Evolutionary conservation across 495 filamentous ascomycete species (phyloP).

Genomic region (Friedmanniomyces simplex): DNA sequence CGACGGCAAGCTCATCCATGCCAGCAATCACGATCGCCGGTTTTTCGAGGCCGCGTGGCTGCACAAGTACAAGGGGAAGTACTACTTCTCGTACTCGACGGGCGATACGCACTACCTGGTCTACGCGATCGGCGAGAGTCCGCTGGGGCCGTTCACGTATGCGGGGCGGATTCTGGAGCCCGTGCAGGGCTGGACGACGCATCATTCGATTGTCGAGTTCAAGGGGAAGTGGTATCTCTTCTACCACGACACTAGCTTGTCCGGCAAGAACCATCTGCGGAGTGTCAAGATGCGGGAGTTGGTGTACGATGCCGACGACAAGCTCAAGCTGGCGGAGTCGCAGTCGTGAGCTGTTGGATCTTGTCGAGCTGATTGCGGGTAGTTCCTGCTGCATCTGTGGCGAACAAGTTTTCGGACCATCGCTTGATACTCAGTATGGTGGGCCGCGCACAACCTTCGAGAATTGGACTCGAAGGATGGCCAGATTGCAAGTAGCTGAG

Average conservation of each 20-base stretch:
- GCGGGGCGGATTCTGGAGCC: constrained; percentile 60
- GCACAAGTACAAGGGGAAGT: constrained; percentile 52
- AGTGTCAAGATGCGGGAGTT: constrained; percentile 63
- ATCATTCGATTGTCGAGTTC: constrained; percentile 68
- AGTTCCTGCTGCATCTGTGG: too few relatives aligned
- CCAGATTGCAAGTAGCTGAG: too few relatives aligned
- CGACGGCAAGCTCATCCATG: constrained; percentile 44
- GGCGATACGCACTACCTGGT: constrained; percentile 63
- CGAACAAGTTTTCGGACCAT: too few relatives aligned
- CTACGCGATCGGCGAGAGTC: constrained; percentile 51
- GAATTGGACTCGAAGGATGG: too few relatives aligned
- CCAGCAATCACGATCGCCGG: constrained; percentile 59
- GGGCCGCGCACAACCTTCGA: too few relatives aligned
- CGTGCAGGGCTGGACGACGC: constrained; percentile 67
- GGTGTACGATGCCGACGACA: constrained; percentile 53
- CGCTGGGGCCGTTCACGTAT: constrained; percentile 61
- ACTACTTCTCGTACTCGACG: constrained; percentile 69
- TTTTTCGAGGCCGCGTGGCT: constrained; percentile 75
- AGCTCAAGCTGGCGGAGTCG: constrained; percentile 36
- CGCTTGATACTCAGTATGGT: too few relatives aligned
- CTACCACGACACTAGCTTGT: constrained; percentile 60
- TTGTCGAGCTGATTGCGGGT: not conserved
- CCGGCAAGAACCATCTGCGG: constrained; percentile 55
- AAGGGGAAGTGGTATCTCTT: constrained; percentile 60
- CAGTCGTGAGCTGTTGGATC: constrained; percentile 9